Conservation (phyloP, 2,329 filamentous ascomycete species). For the Ramularia endophylla region DNA sequence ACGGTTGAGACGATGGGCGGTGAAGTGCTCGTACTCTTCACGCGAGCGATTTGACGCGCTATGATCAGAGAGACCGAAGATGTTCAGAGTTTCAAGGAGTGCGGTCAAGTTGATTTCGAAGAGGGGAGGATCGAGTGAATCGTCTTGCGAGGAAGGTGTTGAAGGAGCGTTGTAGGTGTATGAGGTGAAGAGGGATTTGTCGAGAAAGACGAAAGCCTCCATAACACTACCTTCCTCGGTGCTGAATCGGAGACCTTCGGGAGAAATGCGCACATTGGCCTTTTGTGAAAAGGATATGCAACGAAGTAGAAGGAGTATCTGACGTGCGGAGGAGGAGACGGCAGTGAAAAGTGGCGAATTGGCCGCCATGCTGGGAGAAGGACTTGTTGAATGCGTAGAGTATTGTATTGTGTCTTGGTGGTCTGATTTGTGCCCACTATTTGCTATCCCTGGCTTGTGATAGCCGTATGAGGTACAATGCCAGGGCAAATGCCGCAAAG, state of each 20-base stretch:
- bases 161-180: constrained; percentile 61
- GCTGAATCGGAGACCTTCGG: constrained; percentile 79
- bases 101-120: constrained; percentile 87
- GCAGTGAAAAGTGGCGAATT: constrained; percentile 60
- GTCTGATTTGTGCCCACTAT: background rate
- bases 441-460: background rate
- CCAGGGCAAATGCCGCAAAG: constrained; percentile 15
- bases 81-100: constrained; percentile 88
- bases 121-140: constrained; percentile 50
- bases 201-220: constrained; percentile 82
- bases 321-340: constrained; percentile 70
- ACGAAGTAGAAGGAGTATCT: constrained; percentile 60
- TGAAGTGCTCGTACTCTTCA: constrained; percentile 34
- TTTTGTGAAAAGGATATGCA: constrained; percentile 57
- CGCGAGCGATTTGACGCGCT: constrained; percentile 26
- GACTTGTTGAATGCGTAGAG: background rate
- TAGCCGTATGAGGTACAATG: constrained; percentile 10
- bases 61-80: constrained; percentile 66
- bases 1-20: constrained; percentile 31
- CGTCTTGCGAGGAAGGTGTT: constrained; percentile 34
- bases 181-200: constrained; percentile 80
- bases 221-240: constrained; percentile 85
- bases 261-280: constrained; percentile 68
- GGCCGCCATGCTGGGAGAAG: constrained; percentile 31
- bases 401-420: background rate